phyloP scores from a whole-genome alignment of 1,139 yeast species.

The Debaryomycetaceae sp. region DNA sequence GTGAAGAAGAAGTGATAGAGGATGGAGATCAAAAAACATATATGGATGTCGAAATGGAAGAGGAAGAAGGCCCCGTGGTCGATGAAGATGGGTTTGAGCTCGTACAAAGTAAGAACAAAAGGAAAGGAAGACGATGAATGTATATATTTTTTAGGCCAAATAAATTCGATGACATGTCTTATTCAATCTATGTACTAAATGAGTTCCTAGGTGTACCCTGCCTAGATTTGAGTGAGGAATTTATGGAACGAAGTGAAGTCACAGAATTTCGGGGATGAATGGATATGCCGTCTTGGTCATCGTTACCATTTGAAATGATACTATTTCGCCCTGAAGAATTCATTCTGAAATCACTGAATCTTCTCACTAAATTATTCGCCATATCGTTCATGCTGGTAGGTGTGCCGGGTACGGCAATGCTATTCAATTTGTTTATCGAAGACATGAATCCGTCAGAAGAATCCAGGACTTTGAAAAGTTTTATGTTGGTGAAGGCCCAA shows the following conservation, averaged over 20 bases:
- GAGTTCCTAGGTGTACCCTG: slow-evolving; percentile 41
- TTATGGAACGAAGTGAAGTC: slow-evolving; percentile 40
- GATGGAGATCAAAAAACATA: slow-evolving; percentile 23
- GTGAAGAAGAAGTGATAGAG: slow-evolving; percentile 43
- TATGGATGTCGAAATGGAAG: slow-evolving; percentile 36
- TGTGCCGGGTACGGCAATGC: slow-evolving; percentile 24
- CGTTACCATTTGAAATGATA: slow-evolving; percentile 16
- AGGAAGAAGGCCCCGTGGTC: slow-evolving; percentile 56
- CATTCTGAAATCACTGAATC: slow-evolving; percentile 45
- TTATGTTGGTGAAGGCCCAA: slow-evolving; percentile 66
- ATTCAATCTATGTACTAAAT: slow-evolving; percentile 20
- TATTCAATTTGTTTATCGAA: slow-evolving; percentile 20
- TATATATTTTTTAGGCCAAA: neutral
- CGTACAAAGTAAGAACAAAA: slow-evolving; percentile 65
- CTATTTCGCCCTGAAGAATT: slow-evolving; percentile 23
- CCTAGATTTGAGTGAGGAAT: slow-evolving; percentile 38
- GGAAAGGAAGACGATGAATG: slow-evolving; percentile 18
- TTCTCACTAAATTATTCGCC: slow-evolving; percentile 45
- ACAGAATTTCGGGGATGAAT: slow-evolving; percentile 30
- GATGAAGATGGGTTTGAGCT: slow-evolving; percentile 94
- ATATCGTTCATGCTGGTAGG: slow-evolving; percentile 51
- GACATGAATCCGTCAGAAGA: slow-evolving; percentile 37
- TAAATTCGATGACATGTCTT: neutral
- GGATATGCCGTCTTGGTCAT: slow-evolving; percentile 21
- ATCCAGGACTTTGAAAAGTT: slow-evolving; percentile 55